phyloP scores from a whole-genome alignment of 2,329 filamentous ascomycete genomes.

The Fusarium coffeatum region DNA sequence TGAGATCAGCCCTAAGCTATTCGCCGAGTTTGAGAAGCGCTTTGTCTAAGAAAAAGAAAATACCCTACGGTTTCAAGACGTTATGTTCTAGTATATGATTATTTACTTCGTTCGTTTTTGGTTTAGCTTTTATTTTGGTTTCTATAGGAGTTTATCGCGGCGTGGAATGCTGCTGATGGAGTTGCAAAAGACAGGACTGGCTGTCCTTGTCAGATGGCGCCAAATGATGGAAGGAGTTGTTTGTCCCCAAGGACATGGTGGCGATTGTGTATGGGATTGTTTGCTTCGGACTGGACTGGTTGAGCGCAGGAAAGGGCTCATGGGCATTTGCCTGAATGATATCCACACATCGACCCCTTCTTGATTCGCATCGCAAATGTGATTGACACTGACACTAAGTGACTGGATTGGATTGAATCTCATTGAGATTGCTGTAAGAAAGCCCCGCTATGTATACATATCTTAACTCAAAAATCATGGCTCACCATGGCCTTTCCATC shows the following conservation, averaged over 20 bases:
- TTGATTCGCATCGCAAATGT: background rate
- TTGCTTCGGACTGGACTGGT: constrained; percentile 2
- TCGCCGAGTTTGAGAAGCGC: constrained; percentile 81
- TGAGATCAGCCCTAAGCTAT: constrained; percentile 93
- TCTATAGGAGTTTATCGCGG: constrained; percentile 41
- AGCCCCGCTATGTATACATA: constrained; percentile 31
- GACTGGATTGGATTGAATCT: constrained; percentile 14
- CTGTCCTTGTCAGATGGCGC: constrained; percentile 20
- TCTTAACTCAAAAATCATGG: background rate
- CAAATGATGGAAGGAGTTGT: constrained; percentile 23
- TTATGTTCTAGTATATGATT: constrained; percentile 20
- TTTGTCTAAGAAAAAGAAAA: constrained; percentile 61
- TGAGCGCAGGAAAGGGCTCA: constrained; percentile 10
- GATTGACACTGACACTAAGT: constrained; percentile 3
- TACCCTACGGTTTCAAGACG: constrained; percentile 24
- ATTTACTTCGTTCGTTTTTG: constrained; percentile 20
- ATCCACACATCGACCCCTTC: constrained; percentile 31
- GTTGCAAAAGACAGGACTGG: constrained; percentile 30
- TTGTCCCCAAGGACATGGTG: constrained; percentile 22
- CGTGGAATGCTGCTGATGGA: constrained; percentile 41
- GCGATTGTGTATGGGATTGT: constrained; percentile 14
- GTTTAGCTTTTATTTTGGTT: constrained; percentile 19
- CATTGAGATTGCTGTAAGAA: constrained; percentile 8
- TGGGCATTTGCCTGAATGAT: constrained; percentile 23
- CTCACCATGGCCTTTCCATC: background rate